Base-by-base conservation (phyloP, 495 filamentous ascomycete species). In the Sordaria brevicollis region DNA sequence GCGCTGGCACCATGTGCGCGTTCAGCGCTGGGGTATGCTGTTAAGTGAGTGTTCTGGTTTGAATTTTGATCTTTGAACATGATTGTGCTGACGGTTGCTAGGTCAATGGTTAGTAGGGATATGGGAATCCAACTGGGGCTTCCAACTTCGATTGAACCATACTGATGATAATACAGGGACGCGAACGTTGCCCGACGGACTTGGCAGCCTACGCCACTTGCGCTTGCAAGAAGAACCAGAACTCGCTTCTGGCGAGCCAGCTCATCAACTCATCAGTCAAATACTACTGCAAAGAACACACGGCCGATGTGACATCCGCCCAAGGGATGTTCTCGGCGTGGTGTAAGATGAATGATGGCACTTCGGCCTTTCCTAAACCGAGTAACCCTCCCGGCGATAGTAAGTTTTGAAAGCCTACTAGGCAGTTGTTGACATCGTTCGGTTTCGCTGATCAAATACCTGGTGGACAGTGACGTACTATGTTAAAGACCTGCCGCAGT, bases 291-390 rank as follows among this genome's bases (percentile, higher is more conserved):
- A 78, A 78, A 4, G 70, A 74, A 3, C 78, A 81, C 62, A 76
- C 76, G 1, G 79, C 72, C 35, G 84, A 86, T 69, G 74, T 84
- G 37, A 73, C 77, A 3, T 84, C 81, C 15, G 84, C 84, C 19
- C 79, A 83, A 69, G 80, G 75, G 10, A 76, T 86, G 38, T 86
- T 84, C 66, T 77, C 76, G 0, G 84, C 81, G 4, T 86, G 84
- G 71, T 86, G 84, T 43, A 78, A 76, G 13, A 71, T 86, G 70
- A 80, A 75, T 31, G 70, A 76, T n/a, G 83, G 84, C 66, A 84
- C 81, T 4, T 79, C 81, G 3, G 71, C 69, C 2, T 84, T 86
- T 67, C 84, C 83, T 6, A 72, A 72, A 17, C 78, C 82, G n/a
- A 72, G 79, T 11, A 69, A 79, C 8, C 81, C 84, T 4, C 81